These are phyloP conservation scores for Polygonum aviculare DNA, from an alignment of 148 eudicot genomes.

Conservation along the genomic window DNA sequence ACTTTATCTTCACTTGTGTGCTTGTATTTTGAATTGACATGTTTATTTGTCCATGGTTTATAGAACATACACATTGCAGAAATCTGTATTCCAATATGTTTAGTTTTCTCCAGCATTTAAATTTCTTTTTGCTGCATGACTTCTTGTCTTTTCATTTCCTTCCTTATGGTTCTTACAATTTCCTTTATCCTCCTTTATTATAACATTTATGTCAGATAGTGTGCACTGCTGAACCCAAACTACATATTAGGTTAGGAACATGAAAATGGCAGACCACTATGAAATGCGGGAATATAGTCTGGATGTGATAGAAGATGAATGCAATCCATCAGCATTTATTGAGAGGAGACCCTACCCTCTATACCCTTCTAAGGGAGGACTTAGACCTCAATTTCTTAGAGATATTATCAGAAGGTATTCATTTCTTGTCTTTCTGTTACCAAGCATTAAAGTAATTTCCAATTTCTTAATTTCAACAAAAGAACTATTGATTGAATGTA, in stretches of 20 bases:
- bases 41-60: not conserved
- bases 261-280: slow-evolving; percentile 57
- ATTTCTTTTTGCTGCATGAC: not conserved
- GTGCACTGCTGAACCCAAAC: slow-evolving; percentile 10
- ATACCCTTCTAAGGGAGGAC: slow-evolving; percentile 81
- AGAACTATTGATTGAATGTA: not conserved
- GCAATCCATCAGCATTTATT: slow-evolving; percentile 35
- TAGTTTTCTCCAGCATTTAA: not conserved
- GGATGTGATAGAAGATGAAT: slow-evolving; percentile 59
- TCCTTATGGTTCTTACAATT: not conserved
- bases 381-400: slow-evolving; percentile 59
- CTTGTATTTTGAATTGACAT: not conserved
- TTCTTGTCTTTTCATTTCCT: not conserved
- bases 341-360: slow-evolving; percentile 72
- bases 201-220: not conserved
- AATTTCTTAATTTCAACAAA: not conserved
- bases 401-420: slow-evolving; percentile 62
- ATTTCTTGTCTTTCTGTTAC: not conserved
- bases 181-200: not conserved
- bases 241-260: slow-evolving; percentile 50
- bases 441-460: not conserved
- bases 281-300: slow-evolving; percentile 84
- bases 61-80: not conserved
- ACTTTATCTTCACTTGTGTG: not conserved
- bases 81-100: not conserved